phyloP scores from a whole-genome alignment of 163 green algal species.

The Volvox carteri region DNA sequence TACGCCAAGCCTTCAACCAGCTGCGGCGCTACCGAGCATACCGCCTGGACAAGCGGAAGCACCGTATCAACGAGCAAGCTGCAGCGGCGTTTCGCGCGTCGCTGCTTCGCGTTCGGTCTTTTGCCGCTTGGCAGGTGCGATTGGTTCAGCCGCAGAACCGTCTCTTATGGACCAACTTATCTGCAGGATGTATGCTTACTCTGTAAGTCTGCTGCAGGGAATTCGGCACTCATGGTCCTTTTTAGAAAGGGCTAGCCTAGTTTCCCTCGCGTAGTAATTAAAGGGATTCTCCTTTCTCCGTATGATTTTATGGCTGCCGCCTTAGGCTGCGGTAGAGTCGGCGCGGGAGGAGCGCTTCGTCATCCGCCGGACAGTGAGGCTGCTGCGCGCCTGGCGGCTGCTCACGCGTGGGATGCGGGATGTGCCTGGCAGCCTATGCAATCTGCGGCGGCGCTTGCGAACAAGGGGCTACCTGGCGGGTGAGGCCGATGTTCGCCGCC shows the following conservation, averaged over 20 bases:
- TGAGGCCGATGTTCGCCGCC: slow-evolving; percentile 11
- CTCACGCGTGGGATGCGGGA: background rate
- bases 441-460: slow-evolving; percentile 41
- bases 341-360: slow-evolving; percentile 20
- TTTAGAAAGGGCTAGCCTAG: too few relatives aligned
- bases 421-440: background rate
- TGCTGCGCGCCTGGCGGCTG: slow-evolving; percentile 23
- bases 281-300: background rate
- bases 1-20: slow-evolving; percentile 16
- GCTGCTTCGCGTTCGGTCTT: slow-evolving; percentile 29
- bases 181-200: too few relatives aligned
- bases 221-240: too few relatives aligned
- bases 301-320: too few relatives aligned
- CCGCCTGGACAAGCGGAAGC: slow-evolving; percentile 19
- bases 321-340: background rate
- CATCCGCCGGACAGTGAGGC: background rate
- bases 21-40: slow-evolving; percentile 12
- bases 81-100: slow-evolving; percentile 15
- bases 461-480: background rate
- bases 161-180: too few relatives aligned
- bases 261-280: too few relatives aligned
- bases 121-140: slow-evolving; percentile 38
- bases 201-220: too few relatives aligned
- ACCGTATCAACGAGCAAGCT: slow-evolving; percentile 32
- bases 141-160: too few relatives aligned